Percentiles rank a stretch among this genome's conserved stretches.
Conservation (phyloP, 2,329 filamentous ascomycete genomes). For the Trichoderma guizhouense region DNA sequence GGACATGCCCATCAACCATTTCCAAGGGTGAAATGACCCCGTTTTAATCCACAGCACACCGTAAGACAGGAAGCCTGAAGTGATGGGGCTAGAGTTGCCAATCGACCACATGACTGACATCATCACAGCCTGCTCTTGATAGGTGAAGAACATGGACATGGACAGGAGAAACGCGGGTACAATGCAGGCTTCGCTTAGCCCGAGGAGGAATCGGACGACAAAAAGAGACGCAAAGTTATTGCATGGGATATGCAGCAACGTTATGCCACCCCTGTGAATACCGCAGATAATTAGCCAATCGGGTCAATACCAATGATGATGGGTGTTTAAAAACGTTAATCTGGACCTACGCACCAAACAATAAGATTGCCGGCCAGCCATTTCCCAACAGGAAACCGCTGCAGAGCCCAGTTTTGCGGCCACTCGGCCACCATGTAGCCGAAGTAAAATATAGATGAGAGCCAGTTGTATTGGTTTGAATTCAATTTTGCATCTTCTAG, state of each 20-base stretch:
- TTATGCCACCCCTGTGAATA: slow-evolving; percentile 27
- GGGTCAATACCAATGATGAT: not conserved
- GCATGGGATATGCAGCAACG: slow-evolving; percentile 30
- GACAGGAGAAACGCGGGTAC: slow-evolving; percentile 25
- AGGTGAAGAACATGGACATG: slow-evolving; percentile 37
- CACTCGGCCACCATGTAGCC: slow-evolving; percentile 45
- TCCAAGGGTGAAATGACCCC: slow-evolving; percentile 36
- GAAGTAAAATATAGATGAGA: slow-evolving; percentile 48
- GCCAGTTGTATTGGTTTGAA: slow-evolving; percentile 21
- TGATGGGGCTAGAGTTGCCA: slow-evolving; percentile 34
- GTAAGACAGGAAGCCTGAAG: slow-evolving; percentile 32
- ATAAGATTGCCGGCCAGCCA: slow-evolving; percentile 33
- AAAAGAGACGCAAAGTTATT: slow-evolving; percentile 28
- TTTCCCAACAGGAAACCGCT: slow-evolving; percentile 44
- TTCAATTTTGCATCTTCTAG: slow-evolving; percentile 18
- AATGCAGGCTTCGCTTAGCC: slow-evolving; percentile 27
- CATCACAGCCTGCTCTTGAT: slow-evolving; percentile 32
- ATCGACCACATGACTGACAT: slow-evolving; percentile 41
- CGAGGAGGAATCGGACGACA: slow-evolving; percentile 30
- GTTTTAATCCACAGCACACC: slow-evolving; percentile 34
- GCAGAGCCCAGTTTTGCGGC: slow-evolving; percentile 42
- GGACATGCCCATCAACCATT: slow-evolving; percentile 36
- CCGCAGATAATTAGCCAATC: not conserved
- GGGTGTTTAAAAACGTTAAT: not conserved
- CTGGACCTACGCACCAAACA: slow-evolving; percentile 19